These are phyloP conservation scores for Exophiala oligosperma DNA, from an alignment of 2,329 filamentous ascomycete genomes.

Conservation along the genomic window DNA sequence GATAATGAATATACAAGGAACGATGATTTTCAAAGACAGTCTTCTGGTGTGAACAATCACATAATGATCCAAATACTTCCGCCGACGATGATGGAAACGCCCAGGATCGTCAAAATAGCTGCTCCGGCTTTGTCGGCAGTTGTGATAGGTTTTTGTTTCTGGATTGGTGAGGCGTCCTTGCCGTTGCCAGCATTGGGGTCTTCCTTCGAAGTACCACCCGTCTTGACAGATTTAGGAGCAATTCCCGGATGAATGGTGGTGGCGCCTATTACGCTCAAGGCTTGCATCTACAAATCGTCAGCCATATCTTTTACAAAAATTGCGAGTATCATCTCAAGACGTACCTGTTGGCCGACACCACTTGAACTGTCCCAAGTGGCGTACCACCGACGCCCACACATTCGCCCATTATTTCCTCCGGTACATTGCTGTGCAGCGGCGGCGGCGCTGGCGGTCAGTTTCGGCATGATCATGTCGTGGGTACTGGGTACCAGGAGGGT, in stretches of 20 bases:
- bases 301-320: background rate
- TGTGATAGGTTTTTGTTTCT: slow-evolving; percentile 24
- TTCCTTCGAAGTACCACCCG: slow-evolving; percentile 56
- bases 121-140: slow-evolving; percentile 42
- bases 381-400: slow-evolving; percentile 67
- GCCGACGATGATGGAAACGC: slow-evolving; percentile 33
- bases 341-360: slow-evolving; percentile 64
- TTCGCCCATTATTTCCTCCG: slow-evolving; percentile 57
- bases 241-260: slow-evolving; percentile 52
- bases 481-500: slow-evolving; percentile 65
- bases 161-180: slow-evolving; percentile 10
- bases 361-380: slow-evolving; percentile 56
- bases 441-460: slow-evolving; percentile 58
- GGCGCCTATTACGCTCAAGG: slow-evolving; percentile 63
- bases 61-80: slow-evolving; percentile 36
- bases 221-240: slow-evolving; percentile 52
- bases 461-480: slow-evolving; percentile 54
- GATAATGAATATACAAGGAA: no score
- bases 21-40: no score
- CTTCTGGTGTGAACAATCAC: slow-evolving; percentile 8
- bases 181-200: slow-evolving; percentile 38
- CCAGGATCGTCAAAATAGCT: slow-evolving; percentile 38
- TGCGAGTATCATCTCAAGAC: background rate
- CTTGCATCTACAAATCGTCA: slow-evolving; percentile 53
- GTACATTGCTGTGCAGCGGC: slow-evolving; percentile 65